Base-by-base conservation (phyloP, 306 rosid genomes). In the Quercus robur region DNA sequence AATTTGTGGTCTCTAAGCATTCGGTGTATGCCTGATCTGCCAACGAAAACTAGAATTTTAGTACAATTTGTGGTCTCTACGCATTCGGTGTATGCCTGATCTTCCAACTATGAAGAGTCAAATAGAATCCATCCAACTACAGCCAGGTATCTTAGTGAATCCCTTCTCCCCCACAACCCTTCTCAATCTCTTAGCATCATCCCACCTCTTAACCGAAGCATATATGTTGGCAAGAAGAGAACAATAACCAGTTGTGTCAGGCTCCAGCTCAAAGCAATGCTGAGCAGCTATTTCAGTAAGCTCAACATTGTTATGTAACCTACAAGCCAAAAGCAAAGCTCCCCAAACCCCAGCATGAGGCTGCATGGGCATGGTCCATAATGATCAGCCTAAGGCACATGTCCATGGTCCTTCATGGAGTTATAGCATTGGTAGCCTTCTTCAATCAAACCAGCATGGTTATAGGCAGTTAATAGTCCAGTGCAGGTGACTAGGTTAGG, bases 281-380 rank as follows among this genome's bases (percentile, higher is more conserved):
- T 81, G 81, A 31, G 86, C 88, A 55, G 91, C 88, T 75, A 87
- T 84, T 77, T 91, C 96, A 52, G 91, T 88, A 3, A 87, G 85
- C 63, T 87, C 87, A 59, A 89, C 83, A 79, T 84, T 84, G 74
- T 80, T 77, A 56, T 89, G 93, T 54, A 89, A 31, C 25, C 70
- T 75, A 80, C 96, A 91, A n/a, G 86, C 91, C 73, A 87, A 90
- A 84, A 89, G 91, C 71, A 91, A 38, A 79, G 93, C 96, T 70
- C 93, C 96, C 93, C 93, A 91, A 38, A 87, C 87, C 76, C 89
- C 88, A 31, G 81, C 84, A 73, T 89, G 88, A 56, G 93, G 87
- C 76, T 81, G 85, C 81, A 83, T 70, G 21, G 91, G 91, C 96
- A 91, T 89, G 76, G 82, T 87, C 69, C 89, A 77, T 87, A 91